These are phyloP conservation scores for Ceratopteris richardii DNA, from an alignment of 75 land plant genomes.

Conservation along the genomic window DNA sequence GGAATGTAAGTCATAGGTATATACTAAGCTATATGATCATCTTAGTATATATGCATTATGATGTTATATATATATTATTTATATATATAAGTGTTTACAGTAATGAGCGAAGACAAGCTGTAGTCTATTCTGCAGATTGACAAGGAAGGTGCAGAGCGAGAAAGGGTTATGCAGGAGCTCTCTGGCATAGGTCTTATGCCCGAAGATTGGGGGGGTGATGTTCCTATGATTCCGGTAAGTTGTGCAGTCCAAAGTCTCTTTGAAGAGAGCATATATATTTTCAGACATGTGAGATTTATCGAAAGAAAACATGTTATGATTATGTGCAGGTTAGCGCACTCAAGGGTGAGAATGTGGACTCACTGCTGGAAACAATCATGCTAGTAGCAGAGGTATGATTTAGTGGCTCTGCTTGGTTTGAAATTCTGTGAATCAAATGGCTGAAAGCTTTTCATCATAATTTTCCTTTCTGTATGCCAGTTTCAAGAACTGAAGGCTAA, in stretches of 20 bases:
- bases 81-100: no score
- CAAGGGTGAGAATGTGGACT: constrained; percentile 76
- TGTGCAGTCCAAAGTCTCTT: neutral
- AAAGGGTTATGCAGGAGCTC: constrained; percentile 94
- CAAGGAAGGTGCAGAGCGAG: constrained; percentile 93
- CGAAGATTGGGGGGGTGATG: constrained; percentile 98
- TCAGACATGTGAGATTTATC: neutral
- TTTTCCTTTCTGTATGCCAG: no score
- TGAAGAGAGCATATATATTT: neutral
- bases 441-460: no score
- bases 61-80: no score
- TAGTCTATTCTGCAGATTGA: constrained; percentile 94
- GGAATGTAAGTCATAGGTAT: no score
- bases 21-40: no score
- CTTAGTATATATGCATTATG: no score
- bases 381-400: constrained; percentile 88
- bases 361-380: constrained; percentile 85
- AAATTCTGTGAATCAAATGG: no score
- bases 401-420: neutral
- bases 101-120: no score
- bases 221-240: constrained; percentile 83
- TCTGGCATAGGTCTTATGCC: constrained; percentile 84
- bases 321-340: constrained; percentile 90
- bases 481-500: constrained; percentile 97
- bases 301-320: neutral